Base-by-base conservation (phyloP, 2,329 filamentous ascomycete species). In the Boeremia exigua region DNA sequence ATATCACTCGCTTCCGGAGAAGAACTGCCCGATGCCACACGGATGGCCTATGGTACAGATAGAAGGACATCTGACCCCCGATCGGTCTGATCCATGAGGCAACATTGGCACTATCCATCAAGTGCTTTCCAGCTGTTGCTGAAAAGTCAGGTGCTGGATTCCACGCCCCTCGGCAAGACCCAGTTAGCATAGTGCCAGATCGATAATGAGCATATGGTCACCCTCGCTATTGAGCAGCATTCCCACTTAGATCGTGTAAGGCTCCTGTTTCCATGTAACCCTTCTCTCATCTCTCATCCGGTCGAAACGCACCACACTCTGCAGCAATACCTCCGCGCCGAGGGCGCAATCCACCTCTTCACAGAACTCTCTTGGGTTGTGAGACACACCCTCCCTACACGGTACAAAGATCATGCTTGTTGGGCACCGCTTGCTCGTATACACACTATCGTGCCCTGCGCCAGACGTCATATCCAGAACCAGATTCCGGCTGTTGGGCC, bases 401-500 rank as follows among this genome's bases (percentile, higher is more conserved):
- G 79, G 79, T 32, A 80, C 75, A 48, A 81, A 81, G 6, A 81
- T 77, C 79, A 81, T 81, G 45, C 75, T 77, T 32, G 80, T 78
- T 14, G 79, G 79, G 54, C 76, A 79, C 25, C 74, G 71, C 61
- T 77, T 78, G 48, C 66, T 77, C 14, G 75, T 67, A 59, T 79
- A 79, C 34, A 81, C 79, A 43, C 68, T 78, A 61, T 88, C 86
- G 71, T 88, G 86, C 0, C 86, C 86, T n/a, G 86, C 86, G 23
- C 86, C 86, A 60, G 80, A 84, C 56, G 81, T 86, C 77, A 89
- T 87, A 19, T 80, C 78, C 61, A 81, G 83, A 55, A 82, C 82
- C 72, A 88, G 83, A 23, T 77, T 77, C 38, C 78, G 74, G 25
- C 78, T 73, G 17, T 79, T 67, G 38, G 64, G 63, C 0, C 83